These are phyloP conservation scores for Camptophora hylomeconis DNA, from an alignment of 2,329 filamentous ascomycete species.

Conservation along the genomic window DNA sequence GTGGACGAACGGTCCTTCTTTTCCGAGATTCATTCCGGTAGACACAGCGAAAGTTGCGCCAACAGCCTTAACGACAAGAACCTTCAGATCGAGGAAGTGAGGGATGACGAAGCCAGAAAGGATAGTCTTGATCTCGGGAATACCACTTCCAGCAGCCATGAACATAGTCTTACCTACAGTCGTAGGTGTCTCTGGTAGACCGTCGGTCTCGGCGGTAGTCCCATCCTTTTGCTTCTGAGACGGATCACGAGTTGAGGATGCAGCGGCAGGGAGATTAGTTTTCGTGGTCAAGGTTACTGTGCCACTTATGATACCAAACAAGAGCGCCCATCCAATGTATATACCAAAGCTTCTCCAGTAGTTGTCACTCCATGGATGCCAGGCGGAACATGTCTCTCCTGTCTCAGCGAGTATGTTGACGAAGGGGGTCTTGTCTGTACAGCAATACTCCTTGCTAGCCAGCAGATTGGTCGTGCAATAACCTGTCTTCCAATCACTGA, in stretches of 20 bases:
- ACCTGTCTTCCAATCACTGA: conserved; percentile 46
- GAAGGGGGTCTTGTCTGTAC: conserved; percentile 24
- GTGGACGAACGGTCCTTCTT: conserved; percentile 51
- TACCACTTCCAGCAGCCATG: conserved; percentile 46
- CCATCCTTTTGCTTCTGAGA: conserved; percentile 1
- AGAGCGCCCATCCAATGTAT: conserved; percentile 36
- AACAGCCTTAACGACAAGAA: conserved; percentile 44
- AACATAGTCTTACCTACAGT: conserved; percentile 50
- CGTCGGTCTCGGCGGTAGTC: conserved; percentile 83
- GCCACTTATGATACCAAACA: conserved; percentile 37
- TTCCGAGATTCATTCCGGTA: conserved; percentile 47
- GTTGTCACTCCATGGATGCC: conserved; percentile 30
- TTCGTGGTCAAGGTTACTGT: conserved; percentile 38
- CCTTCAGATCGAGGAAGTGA: conserved; percentile 42
- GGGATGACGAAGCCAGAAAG: conserved; percentile 49
- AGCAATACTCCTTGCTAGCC: conserved; percentile 38
- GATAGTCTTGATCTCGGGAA: conserved; percentile 51
- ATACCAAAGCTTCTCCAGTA: conserved; percentile 33
- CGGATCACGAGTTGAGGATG: conserved; percentile 20
- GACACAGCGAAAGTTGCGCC: conserved; percentile 46
- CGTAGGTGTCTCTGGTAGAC: no score
- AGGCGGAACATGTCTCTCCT: conserved; percentile 27
- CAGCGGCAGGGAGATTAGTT: conserved; percentile 33
- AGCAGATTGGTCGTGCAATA: conserved; percentile 37
- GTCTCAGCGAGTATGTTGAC: conserved; percentile 8